Evolutionary conservation across 2,329 filamentous ascomycete species (phyloP), one percentile per base, ranked within the genome.

Genomic region (Emergomyces orientalis): DNA sequence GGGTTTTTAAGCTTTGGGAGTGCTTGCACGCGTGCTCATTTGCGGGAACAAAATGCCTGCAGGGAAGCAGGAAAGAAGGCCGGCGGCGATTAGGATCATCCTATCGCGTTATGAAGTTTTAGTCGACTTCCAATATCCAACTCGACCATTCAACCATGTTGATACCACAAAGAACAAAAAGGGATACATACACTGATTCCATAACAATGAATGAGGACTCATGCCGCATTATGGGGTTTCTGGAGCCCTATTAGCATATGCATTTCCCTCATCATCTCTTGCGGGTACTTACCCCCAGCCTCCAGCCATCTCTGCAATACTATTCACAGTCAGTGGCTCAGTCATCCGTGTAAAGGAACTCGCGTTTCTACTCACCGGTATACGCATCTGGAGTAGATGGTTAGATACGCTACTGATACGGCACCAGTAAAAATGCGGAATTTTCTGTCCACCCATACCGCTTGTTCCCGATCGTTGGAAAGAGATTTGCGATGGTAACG

Each of bases 301-400:
- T 30, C 78, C 78, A 4, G 78, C 76, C 79, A 81, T 80, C 67
- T 81, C 79, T 3, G 79, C 79, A 7, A 81, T 71, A 71, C 78
- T 80, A 63, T 59, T 57, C 2, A 54, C 55, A 65, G 65, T 64
- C 30, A 62, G 27, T 61, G n/a, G 22, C 56, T 22, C 27, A 7
- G 11, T 27, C 13, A 25, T 4, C n/a, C n/a, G 22, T 22, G n/a
- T 11, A 49, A 49, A 1, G n/a, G n/a, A 11, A 25, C n/a, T 22
- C n/a, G 13, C 5, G 8, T 45, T n/a, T 54, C 8, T 32, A 65
- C 72, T 54, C 69, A 77, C 74, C 76, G 75, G 66, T 78, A 78
- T 58, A 78, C 77, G 65, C 76, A 78, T 45, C 76, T 73, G 62
- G 77, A 76, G 64, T 77, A 65, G 17, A 78, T 73, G 2, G 74